Evolutionary conservation across 441 rosid species (phyloP).

Genomic region (Gossypium aridum): DNA sequence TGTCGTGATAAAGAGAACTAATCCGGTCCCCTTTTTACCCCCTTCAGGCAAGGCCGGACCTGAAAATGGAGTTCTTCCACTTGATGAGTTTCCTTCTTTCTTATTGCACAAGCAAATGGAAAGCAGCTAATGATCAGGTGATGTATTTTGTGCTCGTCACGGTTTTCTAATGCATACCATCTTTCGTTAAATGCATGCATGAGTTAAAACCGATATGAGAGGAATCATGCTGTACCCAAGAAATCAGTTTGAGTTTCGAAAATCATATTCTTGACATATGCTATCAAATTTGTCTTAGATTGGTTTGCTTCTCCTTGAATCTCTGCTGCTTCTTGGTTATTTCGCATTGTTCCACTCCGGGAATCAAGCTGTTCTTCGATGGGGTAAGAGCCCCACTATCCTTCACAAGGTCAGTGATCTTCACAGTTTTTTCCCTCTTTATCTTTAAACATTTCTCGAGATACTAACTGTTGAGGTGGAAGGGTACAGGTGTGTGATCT

Average conservation of each 20-base stretch:
- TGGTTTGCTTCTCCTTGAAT: slow-evolving; percentile 66
- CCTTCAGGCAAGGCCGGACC: slow-evolving; percentile 66
- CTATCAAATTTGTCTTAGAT: slow-evolving; percentile 29
- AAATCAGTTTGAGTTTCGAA: neutral
- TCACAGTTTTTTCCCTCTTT: neutral
- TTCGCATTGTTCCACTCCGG: slow-evolving; percentile 67
- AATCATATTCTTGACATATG: neutral
- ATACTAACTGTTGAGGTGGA: slow-evolving; percentile 22
- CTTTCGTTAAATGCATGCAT: neutral
- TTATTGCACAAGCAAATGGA: slow-evolving; percentile 74
- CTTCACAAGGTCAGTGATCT: slow-evolving; percentile 66
- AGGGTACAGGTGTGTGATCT: slow-evolving; percentile 66
- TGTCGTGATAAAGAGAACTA: neutral
- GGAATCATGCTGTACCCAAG: neutral
- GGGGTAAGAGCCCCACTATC: slow-evolving; percentile 83
- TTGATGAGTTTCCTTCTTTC: slow-evolving; percentile 75
- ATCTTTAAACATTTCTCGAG: neutral
- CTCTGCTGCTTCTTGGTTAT: slow-evolving; percentile 62
- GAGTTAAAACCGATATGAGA: neutral
- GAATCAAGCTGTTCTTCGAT: slow-evolving; percentile 78
- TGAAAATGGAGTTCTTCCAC: slow-evolving; percentile 78
- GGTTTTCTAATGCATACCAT: neutral
- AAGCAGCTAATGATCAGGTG: slow-evolving; percentile 61
- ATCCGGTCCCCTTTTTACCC: slow-evolving; percentile 5
- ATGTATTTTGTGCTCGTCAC: slow-evolving; percentile 4